Evolutionary conservation across 768 basidiomycete genomes (phyloP), one percentile per base, ranked within the genome.

Genomic region (Hirschioporus abietinus): DNA sequence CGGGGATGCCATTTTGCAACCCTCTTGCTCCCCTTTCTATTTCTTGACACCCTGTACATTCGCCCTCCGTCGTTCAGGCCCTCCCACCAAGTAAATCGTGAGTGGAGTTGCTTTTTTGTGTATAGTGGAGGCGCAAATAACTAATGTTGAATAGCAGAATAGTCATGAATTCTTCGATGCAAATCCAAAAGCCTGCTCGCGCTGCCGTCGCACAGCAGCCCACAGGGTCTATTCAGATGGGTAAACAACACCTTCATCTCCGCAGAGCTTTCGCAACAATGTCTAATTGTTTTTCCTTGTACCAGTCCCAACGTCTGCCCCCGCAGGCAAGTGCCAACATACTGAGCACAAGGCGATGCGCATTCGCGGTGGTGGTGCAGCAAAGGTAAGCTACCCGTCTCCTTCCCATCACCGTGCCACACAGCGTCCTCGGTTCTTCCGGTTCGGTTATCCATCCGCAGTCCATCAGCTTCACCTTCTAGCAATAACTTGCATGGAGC

Each of bases 351-450:
- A 81, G 70, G 84, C 86, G 5, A 80, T 79, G 65, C 86, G 89
- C 67, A 74, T 91, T 63, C 86, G 90, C 66, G 90, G 90, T 67
- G 90, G 87, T 72, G 90, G 89, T 68, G 89, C 85, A 60, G 89
- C 72, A 34, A 89, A 84, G 83, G 89, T 88, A 67, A 64, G 69
- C 66, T 36, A 2, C 63, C 30, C 57, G 20, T 42, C 24, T 34
- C 9, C 0, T 20, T 52, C 42, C 20, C 15, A 30, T 3, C 30
- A 30, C 30, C 30, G 8, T 30, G 30, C 30, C 4, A 30, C 30
- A 52, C 42, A 52, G 42, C 20, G 12, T 52, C 20, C 12, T 52
- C 42, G 42, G 42, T 20, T 52, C 20, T 20, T 10, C 20, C 42
- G 42, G 20, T 20, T 52, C 20, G 42, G 42, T 52, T 15, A 20